phyloP scores from a whole-genome alignment of 1,139 yeast species.

The Suhomyces bolitotheri region DNA sequence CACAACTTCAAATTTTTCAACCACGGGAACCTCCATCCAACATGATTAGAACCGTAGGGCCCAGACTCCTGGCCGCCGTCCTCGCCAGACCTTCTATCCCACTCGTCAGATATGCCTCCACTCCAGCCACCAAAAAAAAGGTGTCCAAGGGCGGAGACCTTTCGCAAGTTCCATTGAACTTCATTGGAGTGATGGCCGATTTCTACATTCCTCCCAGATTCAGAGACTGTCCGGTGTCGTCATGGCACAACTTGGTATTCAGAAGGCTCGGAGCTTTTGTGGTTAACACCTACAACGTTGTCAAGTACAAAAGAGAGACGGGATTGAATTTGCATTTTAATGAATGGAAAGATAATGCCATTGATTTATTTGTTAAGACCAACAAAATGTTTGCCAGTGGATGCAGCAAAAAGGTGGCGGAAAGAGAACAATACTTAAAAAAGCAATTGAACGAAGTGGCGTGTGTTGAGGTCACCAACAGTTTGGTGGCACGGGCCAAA shows the following conservation, averaged over 20 bases:
- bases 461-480: constrained; percentile 55
- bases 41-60: constrained; percentile 8
- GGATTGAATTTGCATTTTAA: constrained; percentile 64
- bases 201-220: constrained; percentile 46
- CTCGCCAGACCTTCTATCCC: constrained; percentile 3
- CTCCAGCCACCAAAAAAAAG: constrained; percentile 19
- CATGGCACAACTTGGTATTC: constrained; percentile 42
- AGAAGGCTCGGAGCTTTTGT: constrained; percentile 55
- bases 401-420: constrained; percentile 32
- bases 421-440: constrained; percentile 44
- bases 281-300: constrained; percentile 64
- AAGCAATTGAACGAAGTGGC: constrained; percentile 45
- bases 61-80: constrained; percentile 2
- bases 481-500: constrained; percentile 43
- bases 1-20: constrained; percentile 8
- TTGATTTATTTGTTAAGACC: constrained; percentile 62
- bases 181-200: constrained; percentile 46
- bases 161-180: constrained; percentile 41
- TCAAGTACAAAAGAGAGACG: constrained; percentile 61
- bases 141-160: constrained; percentile 29
- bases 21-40: constrained; percentile 3
- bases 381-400: constrained; percentile 67
- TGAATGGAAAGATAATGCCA: constrained; percentile 73
- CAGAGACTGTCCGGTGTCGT: constrained; percentile 29
- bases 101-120: constrained; percentile 11